These are phyloP conservation scores for Chiua virens DNA, from an alignment of 768 basidiomycete genomes.

Conservation along the genomic window DNA sequence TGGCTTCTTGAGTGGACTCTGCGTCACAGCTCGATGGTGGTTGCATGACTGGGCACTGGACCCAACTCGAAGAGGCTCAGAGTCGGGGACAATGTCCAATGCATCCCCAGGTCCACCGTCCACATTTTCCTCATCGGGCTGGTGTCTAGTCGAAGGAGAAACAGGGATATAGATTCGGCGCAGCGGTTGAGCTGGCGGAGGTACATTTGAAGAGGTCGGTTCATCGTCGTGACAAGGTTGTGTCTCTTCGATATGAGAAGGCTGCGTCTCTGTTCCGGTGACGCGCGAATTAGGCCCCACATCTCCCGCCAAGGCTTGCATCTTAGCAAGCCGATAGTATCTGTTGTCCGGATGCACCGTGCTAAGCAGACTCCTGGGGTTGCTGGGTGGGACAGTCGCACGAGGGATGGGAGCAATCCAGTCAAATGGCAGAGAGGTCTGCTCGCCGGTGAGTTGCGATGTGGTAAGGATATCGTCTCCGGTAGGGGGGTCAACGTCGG, in stretches of 20 bases:
- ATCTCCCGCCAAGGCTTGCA: slow-evolving; percentile 22
- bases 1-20: slow-evolving; percentile 14
- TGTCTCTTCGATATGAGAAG: slow-evolving; percentile 19
- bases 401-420: slow-evolving; percentile 21
- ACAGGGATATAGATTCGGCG: neutral
- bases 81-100: slow-evolving; percentile 62
- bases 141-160: neutral
- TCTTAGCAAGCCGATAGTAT: slow-evolving; percentile 29
- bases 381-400: slow-evolving; percentile 20
- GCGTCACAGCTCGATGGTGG: neutral
- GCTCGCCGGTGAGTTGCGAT: slow-evolving; percentile 1
- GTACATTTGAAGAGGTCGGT: neutral
- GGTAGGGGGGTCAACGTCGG: slow-evolving; percentile 3
- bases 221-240: slow-evolving; percentile 6
- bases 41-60: slow-evolving; percentile 9
- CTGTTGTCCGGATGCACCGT: slow-evolving; percentile 35
- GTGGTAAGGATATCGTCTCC: neutral
- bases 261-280: slow-evolving; percentile 13
- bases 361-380: slow-evolving; percentile 31
- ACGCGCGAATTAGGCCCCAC: slow-evolving; percentile 18
- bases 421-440: slow-evolving; percentile 14
- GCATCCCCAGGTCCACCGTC: slow-evolving; percentile 31
- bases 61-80: slow-evolving; percentile 49
- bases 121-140: neutral
- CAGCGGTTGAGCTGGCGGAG: neutral